Percentiles rank a stretch among this genome's conserved stretches.
phyloP scores from a whole-genome alignment of 768 basidiomycete genomes.

The Melanogaster broomeanus region DNA sequence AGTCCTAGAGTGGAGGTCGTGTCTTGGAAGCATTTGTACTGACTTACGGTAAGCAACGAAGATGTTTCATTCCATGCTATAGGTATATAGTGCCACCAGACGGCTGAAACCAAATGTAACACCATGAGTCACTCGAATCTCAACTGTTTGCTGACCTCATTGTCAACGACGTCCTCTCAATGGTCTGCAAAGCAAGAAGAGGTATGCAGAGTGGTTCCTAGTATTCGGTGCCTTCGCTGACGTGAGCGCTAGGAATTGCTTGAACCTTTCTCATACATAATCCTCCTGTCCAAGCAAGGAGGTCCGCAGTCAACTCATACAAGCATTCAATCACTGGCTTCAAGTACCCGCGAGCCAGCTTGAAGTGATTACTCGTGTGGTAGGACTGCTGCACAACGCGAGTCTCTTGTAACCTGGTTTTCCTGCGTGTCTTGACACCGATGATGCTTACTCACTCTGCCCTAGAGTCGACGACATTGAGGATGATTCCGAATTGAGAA shows the following conservation, averaged over 20 bases:
- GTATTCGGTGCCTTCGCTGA: background rate
- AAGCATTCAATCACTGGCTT: constrained; percentile 92
- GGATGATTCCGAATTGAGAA: constrained; percentile 82
- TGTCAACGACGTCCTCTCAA: constrained; percentile 25
- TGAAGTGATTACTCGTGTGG: constrained; percentile 69
- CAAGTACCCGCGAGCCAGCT: constrained; percentile 77
- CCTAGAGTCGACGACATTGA: constrained; percentile 93
- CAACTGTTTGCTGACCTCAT: constrained; percentile 39
- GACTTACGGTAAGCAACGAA: background rate
- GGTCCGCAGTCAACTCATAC: constrained; percentile 81
- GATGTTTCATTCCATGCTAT: constrained; percentile 6
- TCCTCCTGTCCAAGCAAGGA: constrained; percentile 89
- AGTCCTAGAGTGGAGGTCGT: constrained; percentile 1
- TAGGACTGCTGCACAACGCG: constrained; percentile 92
- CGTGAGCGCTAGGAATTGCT: constrained; percentile 48
- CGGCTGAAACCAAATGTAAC: background rate
- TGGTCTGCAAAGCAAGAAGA: constrained; percentile 23
- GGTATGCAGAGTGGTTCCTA: constrained; percentile 11
- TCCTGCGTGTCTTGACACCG: background rate
- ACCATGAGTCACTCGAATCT: constrained; percentile 34
- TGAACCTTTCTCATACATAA: constrained; percentile 88
- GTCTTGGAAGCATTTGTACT: background rate
- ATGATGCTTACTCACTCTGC: background rate
- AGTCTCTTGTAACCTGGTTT: constrained; percentile 73
- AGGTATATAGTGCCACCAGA: constrained; percentile 10